Conservation (phyloP, 768 basidiomycete species). For the Hemileccinum impolitum region DNA sequence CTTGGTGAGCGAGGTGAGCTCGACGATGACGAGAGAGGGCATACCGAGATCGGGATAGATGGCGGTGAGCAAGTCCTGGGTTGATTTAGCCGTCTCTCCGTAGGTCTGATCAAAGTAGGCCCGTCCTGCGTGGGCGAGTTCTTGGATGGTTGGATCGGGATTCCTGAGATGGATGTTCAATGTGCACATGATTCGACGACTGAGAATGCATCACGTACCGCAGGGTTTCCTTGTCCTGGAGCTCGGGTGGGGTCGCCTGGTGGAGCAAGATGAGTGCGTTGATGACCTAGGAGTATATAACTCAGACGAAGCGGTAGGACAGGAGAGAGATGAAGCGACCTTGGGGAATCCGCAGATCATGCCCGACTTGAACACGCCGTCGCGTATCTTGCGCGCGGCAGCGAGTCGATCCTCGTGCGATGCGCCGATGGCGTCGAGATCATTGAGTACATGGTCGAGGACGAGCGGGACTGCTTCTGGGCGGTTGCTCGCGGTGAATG, state of each 20-base stretch:
- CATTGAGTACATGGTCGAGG: constrained; percentile 46
- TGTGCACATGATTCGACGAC: too few species aligned
- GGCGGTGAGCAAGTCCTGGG: constrained; percentile 44
- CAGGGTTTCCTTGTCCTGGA: constrained; percentile 44
- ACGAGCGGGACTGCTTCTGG: constrained; percentile 57
- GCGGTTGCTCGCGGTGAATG: constrained; percentile 56
- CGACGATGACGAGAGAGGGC: constrained; percentile 4
- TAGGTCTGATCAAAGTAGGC: constrained; percentile 49
- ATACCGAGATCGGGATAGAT: constrained; percentile 66
- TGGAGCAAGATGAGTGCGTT: constrained; percentile 53
- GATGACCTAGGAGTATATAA: constrained; percentile 35
- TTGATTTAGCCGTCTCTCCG: constrained; percentile 49
- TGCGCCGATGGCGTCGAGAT: constrained; percentile 35
- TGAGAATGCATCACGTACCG: constrained; percentile 35
- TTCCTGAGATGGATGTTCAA: constrained; percentile 31
- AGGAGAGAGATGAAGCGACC: constrained; percentile 29
- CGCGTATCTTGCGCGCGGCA: constrained; percentile 55
- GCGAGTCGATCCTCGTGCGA: constrained; percentile 35
- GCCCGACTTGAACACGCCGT: constrained; percentile 61
- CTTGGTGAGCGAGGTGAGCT: not conserved
- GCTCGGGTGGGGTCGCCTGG: constrained; percentile 48
- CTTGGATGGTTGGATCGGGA: constrained; percentile 38
- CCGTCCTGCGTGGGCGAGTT: constrained; percentile 42
- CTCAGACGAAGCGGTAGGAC: too few species aligned
- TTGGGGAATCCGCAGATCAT: constrained; percentile 55